Evolutionary conservation across 177 flowering plant species (phyloP).

Genomic region (Vitis hybrid): DNA sequence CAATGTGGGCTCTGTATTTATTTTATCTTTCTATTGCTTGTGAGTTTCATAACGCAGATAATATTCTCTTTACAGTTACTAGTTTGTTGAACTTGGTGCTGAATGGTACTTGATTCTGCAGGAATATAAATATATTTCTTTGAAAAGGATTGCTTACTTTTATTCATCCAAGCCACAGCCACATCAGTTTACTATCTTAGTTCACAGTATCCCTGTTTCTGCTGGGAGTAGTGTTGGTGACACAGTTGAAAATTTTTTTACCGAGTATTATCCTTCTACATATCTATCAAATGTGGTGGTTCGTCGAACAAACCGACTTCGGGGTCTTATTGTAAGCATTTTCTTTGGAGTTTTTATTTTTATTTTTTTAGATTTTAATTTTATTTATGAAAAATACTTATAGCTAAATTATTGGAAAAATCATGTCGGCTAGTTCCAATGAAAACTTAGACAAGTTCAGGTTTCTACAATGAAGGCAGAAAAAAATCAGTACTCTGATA

Average conservation of each 20-base stretch:
- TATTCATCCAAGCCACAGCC: conserved; percentile 57
- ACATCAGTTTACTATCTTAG: conserved; percentile 59
- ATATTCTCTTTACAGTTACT: not conserved
- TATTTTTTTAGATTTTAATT: not conserved
- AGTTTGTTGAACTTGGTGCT: not conserved
- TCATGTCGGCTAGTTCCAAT: too few relatives aligned
- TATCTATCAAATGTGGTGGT: conserved; percentile 58
- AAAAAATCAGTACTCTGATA: too few relatives aligned
- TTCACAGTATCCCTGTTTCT: conserved; percentile 50
- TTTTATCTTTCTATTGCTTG: not conserved
- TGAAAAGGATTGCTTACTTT: conserved; percentile 50
- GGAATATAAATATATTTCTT: conserved; percentile 50
- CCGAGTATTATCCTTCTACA: conserved; percentile 43
- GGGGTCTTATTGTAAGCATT: conserved; percentile 41
- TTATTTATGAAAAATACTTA: not conserved
- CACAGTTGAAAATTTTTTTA: conserved; percentile 50
- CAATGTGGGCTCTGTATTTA: too few relatives aligned
- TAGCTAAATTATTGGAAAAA: too few relatives aligned
- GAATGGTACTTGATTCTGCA: conserved; percentile 24
- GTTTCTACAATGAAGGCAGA: too few relatives aligned
- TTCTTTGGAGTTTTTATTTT: not conserved
- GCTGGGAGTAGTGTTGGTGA: conserved; percentile 42
- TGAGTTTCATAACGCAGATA: not conserved
- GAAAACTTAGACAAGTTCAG: too few relatives aligned
- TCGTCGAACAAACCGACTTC: conserved; percentile 43